Conservation (phyloP, 306 rosid genomes). For the Medicago truncatula region DNA sequence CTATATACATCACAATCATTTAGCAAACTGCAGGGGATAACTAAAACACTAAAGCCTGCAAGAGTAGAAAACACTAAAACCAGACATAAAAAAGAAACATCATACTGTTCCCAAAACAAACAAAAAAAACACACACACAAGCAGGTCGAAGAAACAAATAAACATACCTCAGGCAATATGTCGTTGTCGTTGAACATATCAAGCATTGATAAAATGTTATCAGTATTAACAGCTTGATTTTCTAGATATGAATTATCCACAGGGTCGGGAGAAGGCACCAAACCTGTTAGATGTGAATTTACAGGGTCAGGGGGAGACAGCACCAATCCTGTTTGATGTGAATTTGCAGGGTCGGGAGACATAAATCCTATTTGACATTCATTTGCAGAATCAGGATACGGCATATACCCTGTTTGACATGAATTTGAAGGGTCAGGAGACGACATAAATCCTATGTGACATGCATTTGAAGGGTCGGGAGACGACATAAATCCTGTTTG, state of each 20-base stretch:
- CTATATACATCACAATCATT: background rate
- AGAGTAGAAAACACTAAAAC: background rate
- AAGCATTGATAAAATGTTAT: slow-evolving; percentile 28
- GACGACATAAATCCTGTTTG: background rate
- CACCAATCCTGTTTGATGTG: no score
- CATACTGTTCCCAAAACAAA: slow-evolving; percentile 8
- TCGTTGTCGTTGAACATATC: slow-evolving; percentile 37
- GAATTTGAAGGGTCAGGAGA: no score
- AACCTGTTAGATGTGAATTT: background rate
- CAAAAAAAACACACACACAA: background rate
- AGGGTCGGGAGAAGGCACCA: background rate
- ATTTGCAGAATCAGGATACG: background rate
- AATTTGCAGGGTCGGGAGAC: no score
- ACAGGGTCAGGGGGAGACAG: background rate
- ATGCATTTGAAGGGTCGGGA: background rate
- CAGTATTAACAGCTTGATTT: slow-evolving; percentile 17
- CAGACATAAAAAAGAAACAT: slow-evolving; percentile 1
- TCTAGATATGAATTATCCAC: background rate
- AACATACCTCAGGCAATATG: slow-evolving; percentile 48
- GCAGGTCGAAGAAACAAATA: slow-evolving; percentile 4
- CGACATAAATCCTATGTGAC: background rate
- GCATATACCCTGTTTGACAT: no score
- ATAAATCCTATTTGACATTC: background rate
- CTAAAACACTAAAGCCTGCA: background rate
- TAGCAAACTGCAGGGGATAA: no score